Percentiles rank a stretch among this genome's conserved stretches.
These are phyloP conservation scores for Yamadazyma sp. DNA, from an alignment of 1,139 yeast genomes.

Conservation along the genomic window DNA sequence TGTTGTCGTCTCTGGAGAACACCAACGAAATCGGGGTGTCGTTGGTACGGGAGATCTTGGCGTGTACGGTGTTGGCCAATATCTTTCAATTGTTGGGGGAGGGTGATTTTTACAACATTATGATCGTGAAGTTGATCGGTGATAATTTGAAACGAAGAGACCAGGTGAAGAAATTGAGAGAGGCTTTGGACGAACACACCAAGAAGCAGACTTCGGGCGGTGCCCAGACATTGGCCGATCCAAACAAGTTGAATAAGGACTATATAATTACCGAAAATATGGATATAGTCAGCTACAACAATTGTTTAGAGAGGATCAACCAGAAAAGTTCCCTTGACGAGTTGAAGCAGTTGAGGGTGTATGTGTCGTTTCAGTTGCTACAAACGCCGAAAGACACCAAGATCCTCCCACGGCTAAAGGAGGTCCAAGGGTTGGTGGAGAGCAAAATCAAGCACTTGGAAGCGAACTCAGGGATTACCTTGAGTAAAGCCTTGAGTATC, in stretches of 20 bases:
- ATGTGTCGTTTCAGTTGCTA: constrained; percentile 20
- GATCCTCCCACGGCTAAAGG: constrained; percentile 13
- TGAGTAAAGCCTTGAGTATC: constrained; percentile 10
- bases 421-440: constrained; percentile 15
- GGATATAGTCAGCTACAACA: constrained; percentile 39
- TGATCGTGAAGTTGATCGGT: constrained; percentile 61
- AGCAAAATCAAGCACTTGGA: constrained; percentile 12
- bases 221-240: background rate
- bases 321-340: constrained; percentile 21
- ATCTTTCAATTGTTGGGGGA: constrained; percentile 60
- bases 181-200: constrained; percentile 69
- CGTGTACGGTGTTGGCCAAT: constrained; percentile 49
- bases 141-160: constrained; percentile 70
- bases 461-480: constrained; percentile 6
- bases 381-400: constrained; percentile 10
- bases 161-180: constrained; percentile 72
- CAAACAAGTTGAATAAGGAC: constrained; percentile 10
- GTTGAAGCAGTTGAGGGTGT: constrained; percentile 21
- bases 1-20: constrained; percentile 53
- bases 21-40: constrained; percentile 48
- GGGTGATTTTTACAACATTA: constrained; percentile 75
- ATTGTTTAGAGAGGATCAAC: constrained; percentile 32
- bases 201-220: constrained; percentile 10
- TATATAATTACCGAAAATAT: constrained; percentile 24
- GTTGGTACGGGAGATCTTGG: constrained; percentile 63